Conservation (phyloP, 257 asterid genomes). For the Jacaranda mimosifolia region DNA sequence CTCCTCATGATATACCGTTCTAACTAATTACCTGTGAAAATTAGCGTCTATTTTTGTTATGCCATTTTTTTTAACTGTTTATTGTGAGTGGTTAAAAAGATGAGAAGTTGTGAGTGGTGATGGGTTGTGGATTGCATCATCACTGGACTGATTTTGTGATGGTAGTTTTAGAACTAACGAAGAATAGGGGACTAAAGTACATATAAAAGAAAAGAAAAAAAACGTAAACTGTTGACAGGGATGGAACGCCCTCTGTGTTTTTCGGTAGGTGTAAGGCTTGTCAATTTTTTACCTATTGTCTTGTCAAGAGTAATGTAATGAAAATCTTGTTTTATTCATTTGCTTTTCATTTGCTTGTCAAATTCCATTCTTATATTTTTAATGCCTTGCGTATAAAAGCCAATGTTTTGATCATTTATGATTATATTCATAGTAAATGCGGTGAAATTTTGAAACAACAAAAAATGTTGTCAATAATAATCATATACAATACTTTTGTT, state of each 20-base stretch:
- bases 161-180: conserved; percentile 28
- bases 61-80: not conserved
- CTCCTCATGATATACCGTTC: conserved; percentile 61
- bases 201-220: conserved; percentile 21
- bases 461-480: no score
- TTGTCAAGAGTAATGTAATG: not conserved
- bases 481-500: no score
- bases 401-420: no score
- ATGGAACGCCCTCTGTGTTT: conserved; percentile 31
- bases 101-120: conserved; percentile 27
- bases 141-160: not conserved
- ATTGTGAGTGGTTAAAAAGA: not conserved
- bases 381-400: no score
- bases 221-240: conserved; percentile 9
- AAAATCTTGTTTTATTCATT: no score
- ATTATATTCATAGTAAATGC: no score
- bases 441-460: no score
- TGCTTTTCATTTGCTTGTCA: no score
- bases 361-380: no score
- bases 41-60: not conserved
- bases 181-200: conserved; percentile 42
- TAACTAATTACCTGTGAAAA: conserved; percentile 29
- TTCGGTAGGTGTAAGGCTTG: conserved; percentile 30
- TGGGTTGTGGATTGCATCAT: conserved; percentile 33
- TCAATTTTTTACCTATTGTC: conserved; percentile 29